Conservation (phyloP, 2,329 filamentous ascomycete genomes). For the Aspergillus brasiliensis region DNA sequence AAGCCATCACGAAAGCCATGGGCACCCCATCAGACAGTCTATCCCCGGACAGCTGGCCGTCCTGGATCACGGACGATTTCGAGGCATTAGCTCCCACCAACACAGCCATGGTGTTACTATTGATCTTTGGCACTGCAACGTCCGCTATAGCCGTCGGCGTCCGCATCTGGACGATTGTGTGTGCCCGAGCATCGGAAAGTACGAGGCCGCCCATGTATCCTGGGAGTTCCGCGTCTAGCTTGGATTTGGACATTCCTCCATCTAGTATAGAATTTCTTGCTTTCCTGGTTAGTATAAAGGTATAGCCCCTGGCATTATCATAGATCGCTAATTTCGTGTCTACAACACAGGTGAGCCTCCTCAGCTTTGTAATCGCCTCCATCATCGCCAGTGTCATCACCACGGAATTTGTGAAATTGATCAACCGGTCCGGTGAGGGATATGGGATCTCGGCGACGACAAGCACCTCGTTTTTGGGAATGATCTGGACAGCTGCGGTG, state of each 20-base stretch:
- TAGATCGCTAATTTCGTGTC: neutral
- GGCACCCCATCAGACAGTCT: neutral
- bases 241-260: neutral
- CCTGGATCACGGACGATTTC: slow-evolving; percentile 10
- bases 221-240: neutral
- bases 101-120: slow-evolving; percentile 7
- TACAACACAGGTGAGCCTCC: neutral
- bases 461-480: slow-evolving; percentile 2
- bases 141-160: neutral
- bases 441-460: slow-evolving; percentile 1
- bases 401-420: slow-evolving; percentile 7
- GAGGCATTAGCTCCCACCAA: slow-evolving; percentile 3
- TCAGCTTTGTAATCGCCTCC: slow-evolving; percentile 2
- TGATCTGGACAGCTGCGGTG: slow-evolving; percentile 9
- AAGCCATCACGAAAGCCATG: neutral
- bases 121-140: neutral
- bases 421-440: neutral
- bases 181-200: neutral
- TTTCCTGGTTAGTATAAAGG: neutral
- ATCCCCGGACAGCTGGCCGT: slow-evolving; percentile 3
- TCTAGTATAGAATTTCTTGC: neutral
- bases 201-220: neutral
- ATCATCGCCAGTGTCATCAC: slow-evolving; percentile 8
- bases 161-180: neutral
- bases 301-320: neutral